Evolutionary conservation across 2,329 filamentous ascomycete genomes (phyloP).

Genomic region (Aspergillus novoparasiticus): DNA sequence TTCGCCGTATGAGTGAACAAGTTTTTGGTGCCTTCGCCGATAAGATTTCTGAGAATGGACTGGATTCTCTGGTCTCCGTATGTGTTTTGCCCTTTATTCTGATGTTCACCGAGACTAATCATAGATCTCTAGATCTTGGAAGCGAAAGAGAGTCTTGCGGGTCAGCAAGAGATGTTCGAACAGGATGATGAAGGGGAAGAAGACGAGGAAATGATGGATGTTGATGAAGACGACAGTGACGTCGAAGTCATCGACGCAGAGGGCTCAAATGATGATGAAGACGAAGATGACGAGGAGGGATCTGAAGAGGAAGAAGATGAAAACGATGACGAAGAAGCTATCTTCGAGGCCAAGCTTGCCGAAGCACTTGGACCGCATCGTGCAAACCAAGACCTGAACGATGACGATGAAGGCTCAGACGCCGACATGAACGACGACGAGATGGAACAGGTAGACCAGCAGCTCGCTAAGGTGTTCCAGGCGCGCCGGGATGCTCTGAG

Average conservation of each 20-base stretch:
- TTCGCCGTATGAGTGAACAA: conserved; percentile 83
- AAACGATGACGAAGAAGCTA: conserved; percentile 57
- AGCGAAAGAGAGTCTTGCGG: conserved; percentile 77
- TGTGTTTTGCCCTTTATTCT: conserved; percentile 8
- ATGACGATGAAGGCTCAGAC: conserved; percentile 60
- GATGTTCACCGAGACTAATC: background rate
- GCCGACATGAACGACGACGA: conserved; percentile 93
- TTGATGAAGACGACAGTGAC: conserved; percentile 42
- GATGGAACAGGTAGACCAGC: conserved; percentile 85
- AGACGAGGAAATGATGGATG: conserved; percentile 55
- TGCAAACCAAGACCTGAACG: conserved; percentile 58
- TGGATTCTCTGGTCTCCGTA: conserved; percentile 63
- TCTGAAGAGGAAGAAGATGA: conserved; percentile 27
- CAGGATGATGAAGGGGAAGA: conserved; percentile 63
- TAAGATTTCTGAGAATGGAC: conserved; percentile 71
- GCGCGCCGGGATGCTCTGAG: conserved; percentile 68
- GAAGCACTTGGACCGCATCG: conserved; percentile 73
- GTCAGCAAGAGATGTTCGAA: conserved; percentile 84
- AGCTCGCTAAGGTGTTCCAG: conserved; percentile 82
- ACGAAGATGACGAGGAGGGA: conserved; percentile 47
- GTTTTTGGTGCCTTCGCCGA: conserved; percentile 82
- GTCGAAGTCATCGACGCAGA: conserved; percentile 47
- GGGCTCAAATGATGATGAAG: conserved; percentile 34
- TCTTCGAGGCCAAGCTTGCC: conserved; percentile 75
- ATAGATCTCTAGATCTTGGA: conserved; percentile 62